Conservation (phyloP, 805 yeast species). For the Saccharomycopsis fermentans region DNA sequence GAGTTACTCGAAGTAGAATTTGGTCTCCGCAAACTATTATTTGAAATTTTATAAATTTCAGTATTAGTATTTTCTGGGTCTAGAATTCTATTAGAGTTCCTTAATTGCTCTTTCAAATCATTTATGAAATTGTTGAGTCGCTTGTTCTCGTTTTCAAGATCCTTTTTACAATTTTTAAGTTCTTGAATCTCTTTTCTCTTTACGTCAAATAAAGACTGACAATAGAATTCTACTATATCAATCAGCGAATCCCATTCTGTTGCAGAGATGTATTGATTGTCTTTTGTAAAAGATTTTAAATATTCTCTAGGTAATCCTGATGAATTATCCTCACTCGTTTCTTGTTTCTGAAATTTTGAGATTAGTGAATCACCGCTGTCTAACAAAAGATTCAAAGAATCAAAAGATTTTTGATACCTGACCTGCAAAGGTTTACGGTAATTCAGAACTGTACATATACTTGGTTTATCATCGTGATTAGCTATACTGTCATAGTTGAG, state of each 20-base stretch:
- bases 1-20: not conserved
- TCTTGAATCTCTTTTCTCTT: not conserved
- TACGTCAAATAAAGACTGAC: not conserved
- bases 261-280: not conserved
- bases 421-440: not conserved
- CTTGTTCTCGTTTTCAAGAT: not conserved
- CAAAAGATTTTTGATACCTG: conserved; percentile 4
- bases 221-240: conserved; percentile 3
- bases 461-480: not conserved
- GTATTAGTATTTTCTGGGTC: not conserved
- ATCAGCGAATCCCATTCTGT: conserved; percentile 10
- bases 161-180: not conserved
- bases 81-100: not conserved
- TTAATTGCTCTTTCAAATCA: not conserved
- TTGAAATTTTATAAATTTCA: not conserved
- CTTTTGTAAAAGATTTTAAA: conserved; percentile 6
- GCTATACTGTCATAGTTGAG: not conserved
- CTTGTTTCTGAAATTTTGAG: not conserved
- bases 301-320: conserved; percentile 7
- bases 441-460: too few species aligned
- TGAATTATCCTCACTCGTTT: not conserved
- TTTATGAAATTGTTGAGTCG: not conserved
- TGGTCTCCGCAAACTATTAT: not conserved
- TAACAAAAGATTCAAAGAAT: not conserved
- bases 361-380: not conserved